A percentile compares a stretch with the other conserved stretches of the same genome.
Conservation (phyloP, 345 rosid genomes). For the Cochlearia excelsa region DNA sequence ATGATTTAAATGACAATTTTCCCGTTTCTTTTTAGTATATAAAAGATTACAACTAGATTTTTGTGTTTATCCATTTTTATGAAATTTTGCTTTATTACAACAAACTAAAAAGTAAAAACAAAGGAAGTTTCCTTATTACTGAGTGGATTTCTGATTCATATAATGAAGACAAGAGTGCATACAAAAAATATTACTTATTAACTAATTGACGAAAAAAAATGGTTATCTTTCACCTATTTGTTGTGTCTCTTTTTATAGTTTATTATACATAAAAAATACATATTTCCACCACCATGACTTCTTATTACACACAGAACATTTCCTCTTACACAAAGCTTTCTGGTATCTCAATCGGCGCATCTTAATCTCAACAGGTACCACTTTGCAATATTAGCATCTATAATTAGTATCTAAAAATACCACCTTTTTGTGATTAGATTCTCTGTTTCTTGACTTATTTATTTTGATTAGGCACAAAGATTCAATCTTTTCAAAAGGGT, state of each 20-base stretch:
- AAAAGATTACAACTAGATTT: slow-evolving; percentile 2
- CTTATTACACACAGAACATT: slow-evolving; percentile 21
- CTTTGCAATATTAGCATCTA: not conserved
- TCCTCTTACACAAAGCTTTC: slow-evolving; percentile 9
- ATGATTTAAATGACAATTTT: too few species aligned
- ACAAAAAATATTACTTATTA: not conserved
- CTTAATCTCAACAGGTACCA: slow-evolving; percentile 22
- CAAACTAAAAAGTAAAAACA: too few species aligned
- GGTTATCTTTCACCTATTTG: slow-evolving; percentile 15
- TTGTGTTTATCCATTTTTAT: not conserved
- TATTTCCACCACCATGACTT: slow-evolving; percentile 18
- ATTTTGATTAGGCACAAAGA: slow-evolving; percentile 12
- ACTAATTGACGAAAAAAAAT: not conserved
- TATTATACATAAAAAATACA: not conserved
- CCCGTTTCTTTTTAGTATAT: not conserved
- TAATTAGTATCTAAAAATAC: not conserved
- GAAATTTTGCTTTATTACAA: too few species aligned
- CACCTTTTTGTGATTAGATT: slow-evolving; percentile 14
- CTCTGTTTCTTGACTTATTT: slow-evolving; percentile 10
- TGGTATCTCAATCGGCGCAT: slow-evolving; percentile 13
- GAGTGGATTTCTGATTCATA: slow-evolving; percentile 20
- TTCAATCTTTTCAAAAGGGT: slow-evolving; percentile 1
- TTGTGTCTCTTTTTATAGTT: slow-evolving; percentile 8
- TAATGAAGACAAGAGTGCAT: slow-evolving; percentile 1
- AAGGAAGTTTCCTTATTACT: too few species aligned